These are phyloP conservation scores for Cryptosporidium viatorum DNA, from an alignment of 169 alveolate species.

Conservation along the genomic window DNA sequence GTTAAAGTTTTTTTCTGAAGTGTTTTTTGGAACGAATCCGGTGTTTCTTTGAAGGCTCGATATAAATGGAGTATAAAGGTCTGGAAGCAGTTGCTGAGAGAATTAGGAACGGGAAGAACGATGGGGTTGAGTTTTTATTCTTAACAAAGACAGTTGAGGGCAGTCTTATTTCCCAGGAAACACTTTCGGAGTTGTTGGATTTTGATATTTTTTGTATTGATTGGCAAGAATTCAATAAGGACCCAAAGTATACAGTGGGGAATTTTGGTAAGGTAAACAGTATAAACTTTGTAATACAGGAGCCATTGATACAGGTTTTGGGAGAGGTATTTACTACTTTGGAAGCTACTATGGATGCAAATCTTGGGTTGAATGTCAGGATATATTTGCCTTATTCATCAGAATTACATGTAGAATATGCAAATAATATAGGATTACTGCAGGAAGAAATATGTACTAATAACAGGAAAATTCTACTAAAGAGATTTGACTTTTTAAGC, in stretches of 20 bases:
- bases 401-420: constrained; percentile 28
- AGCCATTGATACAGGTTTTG: constrained; percentile 35
- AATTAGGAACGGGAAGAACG: not conserved
- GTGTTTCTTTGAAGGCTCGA: not conserved
- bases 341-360: not conserved
- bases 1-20: not conserved
- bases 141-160: constrained; percentile 8
- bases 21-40: not conserved
- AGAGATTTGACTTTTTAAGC: constrained; percentile 4
- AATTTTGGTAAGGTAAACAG: constrained; percentile 14
- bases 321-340: not conserved
- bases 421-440: constrained; percentile 12
- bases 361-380: not conserved
- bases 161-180: constrained; percentile 7
- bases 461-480: not conserved
- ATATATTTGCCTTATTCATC: constrained; percentile 45
- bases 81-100: not conserved
- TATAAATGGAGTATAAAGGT: not conserved
- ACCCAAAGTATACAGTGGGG: not conserved
- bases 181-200: constrained; percentile 7
- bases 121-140: constrained; percentile 16
- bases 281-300: constrained; percentile 29
- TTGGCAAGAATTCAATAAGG: constrained; percentile 13
- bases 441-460: not conserved
- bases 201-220: constrained; percentile 21